phyloP scores from a whole-genome alignment of 306 rosid species.

The Mimosa bimucronata region DNA sequence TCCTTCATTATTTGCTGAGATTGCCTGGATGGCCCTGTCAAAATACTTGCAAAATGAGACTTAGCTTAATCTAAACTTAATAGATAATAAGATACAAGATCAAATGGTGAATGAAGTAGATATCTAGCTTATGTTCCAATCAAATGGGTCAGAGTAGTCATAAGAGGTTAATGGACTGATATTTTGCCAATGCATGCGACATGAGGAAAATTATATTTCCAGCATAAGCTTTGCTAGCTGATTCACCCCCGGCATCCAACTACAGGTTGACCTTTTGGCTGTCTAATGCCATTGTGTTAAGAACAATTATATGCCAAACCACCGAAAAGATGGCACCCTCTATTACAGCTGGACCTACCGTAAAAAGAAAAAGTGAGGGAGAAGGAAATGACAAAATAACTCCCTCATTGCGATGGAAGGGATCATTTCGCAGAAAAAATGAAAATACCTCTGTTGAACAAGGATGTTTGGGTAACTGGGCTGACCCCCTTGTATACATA shows the following conservation, averaged over 20 bases:
- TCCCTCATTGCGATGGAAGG: slow-evolving; percentile 59
- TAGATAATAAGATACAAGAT: background rate
- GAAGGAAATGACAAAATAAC: slow-evolving; percentile 41
- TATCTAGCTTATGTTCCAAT: slow-evolving; percentile 17
- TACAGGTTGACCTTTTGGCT: slow-evolving; percentile 83
- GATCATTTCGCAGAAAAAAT: slow-evolving; percentile 43
- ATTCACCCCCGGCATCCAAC: slow-evolving; percentile 31
- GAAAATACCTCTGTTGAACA: slow-evolving; percentile 40
- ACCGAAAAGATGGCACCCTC: slow-evolving; percentile 35
- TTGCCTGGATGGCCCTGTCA: background rate
- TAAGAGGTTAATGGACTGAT: slow-evolving; percentile 37
- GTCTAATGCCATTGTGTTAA: slow-evolving; percentile 67
- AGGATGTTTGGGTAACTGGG: slow-evolving; percentile 64
- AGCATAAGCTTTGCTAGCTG: slow-evolving; percentile 17
- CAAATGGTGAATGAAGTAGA: slow-evolving; percentile 6
- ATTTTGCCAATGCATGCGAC: slow-evolving; percentile 18
- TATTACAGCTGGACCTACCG: slow-evolving; percentile 44
- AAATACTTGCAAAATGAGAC: slow-evolving; percentile 17
- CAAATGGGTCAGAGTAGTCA: slow-evolving; percentile 24
- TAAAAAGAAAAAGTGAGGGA: slow-evolving; percentile 49
- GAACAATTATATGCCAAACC: slow-evolving; percentile 64
- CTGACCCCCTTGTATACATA: slow-evolving; percentile 52
- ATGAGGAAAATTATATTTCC: slow-evolving; percentile 1
- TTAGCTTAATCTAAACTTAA: background rate
- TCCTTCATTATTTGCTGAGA: slow-evolving; percentile 6